Evolutionary conservation across 257 asterid genomes (phyloP).

Genomic region (Vinca minor): DNA sequence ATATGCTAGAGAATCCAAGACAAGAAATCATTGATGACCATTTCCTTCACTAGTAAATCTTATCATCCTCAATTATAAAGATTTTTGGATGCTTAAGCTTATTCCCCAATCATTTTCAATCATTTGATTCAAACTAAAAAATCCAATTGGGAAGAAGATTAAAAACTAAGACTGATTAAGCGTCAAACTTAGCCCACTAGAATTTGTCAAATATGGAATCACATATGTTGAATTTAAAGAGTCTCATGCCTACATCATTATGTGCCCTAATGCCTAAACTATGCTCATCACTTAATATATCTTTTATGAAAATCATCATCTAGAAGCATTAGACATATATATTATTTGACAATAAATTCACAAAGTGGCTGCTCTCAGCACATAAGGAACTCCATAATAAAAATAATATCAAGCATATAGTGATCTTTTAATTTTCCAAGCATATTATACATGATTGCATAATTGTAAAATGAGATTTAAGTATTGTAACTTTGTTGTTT

Average conservation of each 20-base stretch:
- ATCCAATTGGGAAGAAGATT: constrained; percentile 14
- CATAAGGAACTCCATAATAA: no score
- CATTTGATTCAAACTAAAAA: constrained; percentile 25
- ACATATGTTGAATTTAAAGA: not conserved
- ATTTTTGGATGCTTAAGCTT: constrained; percentile 8
- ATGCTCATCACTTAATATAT: not conserved
- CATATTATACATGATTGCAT: no score
- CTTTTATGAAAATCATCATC: not conserved
- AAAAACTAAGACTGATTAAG: not conserved
- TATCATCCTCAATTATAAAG: constrained; percentile 1
- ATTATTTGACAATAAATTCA: no score
- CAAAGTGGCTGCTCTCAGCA: no score
- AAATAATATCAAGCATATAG: no score
- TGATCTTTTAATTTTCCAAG: no score
- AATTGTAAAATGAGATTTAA: no score
- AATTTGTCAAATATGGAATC: not conserved
- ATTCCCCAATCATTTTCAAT: constrained; percentile 32
- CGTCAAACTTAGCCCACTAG: constrained; percentile 9
- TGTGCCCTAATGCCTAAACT: not conserved
- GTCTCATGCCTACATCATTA: constrained; percentile 9
- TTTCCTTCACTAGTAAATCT: constrained; percentile 6
- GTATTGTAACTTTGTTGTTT: no score
- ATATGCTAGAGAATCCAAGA: constrained; percentile 9
- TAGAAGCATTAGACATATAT: no score
- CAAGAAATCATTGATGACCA: constrained; percentile 6